Evolutionary conservation across 352 stramenopile genomes (phyloP), one percentile per base, ranked within the genome.

Genomic region (Pythium periplocum): DNA sequence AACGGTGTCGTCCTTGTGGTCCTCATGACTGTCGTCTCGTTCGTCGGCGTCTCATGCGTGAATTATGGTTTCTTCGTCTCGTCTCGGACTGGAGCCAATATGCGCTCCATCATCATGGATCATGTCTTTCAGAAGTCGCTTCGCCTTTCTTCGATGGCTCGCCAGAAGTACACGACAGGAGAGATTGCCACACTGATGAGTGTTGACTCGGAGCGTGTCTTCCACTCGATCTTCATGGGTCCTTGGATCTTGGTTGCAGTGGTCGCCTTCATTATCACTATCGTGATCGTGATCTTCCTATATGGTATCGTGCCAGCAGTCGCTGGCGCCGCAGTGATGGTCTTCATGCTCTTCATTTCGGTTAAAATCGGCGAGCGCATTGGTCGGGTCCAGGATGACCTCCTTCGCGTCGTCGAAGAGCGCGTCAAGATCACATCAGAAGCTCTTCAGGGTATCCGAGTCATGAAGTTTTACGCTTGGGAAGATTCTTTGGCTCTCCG

Each of bases 341-440:
- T 64, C 6, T 4, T 60, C 7, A 50, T 73, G 12, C 44, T 73
- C 6, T 53, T 33, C 30, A 34, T 53, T 5, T 67, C 61, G 34
- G 53, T 65, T 8, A 48, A 51, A 30, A 50, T 60, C 30, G 56
- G 61, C 5, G 45, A 54, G 12, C 37, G 40, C 4, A 62, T 64
- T 30, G 66, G 67, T 9, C 50, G 59, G 17, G 37, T 64, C 4
- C 67, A 69, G 32, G 53, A 26, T 9, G 57, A 63, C 9, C 41
- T 73, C 2, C 49, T 73, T 4, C 31, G 37, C n/a, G 64, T 72
- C 12, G 63, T 70, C 17, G 62, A 82, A 6, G 66, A 87, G 17
- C 75, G 93, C 2, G 88, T 98, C 9, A 95, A 96, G 65, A 83
- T 97, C 58, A 94, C 93, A 37, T 97, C 91, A 39, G 93, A 98